Evolutionary conservation across 2,329 filamentous ascomycete species (phyloP).

Genomic region (Cercospora sp.): DNA sequence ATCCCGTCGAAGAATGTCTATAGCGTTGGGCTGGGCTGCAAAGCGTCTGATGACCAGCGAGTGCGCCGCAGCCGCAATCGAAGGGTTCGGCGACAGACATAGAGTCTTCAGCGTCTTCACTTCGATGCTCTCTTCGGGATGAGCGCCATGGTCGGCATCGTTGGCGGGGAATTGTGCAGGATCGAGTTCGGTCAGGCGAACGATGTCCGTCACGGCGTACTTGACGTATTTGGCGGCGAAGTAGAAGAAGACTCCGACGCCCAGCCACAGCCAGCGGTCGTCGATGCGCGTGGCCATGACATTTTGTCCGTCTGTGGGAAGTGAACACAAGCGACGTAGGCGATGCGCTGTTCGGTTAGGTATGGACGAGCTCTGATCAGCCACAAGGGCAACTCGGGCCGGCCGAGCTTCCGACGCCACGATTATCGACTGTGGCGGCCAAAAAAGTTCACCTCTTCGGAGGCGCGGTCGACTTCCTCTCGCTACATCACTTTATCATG

Average conservation of each 20-base stretch:
- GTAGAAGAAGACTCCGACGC: conserved; percentile 58
- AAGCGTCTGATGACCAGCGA: conserved; percentile 33
- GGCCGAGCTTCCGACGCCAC: conserved; percentile 4
- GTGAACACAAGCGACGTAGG: not conserved
- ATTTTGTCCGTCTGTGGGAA: conserved; percentile 1
- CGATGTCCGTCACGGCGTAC: conserved; percentile 59
- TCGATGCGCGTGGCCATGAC: conserved; percentile 21
- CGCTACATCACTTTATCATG: conserved; percentile 56
- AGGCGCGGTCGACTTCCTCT: not conserved
- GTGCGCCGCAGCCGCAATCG: conserved; percentile 45
- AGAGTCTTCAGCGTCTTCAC: conserved; percentile 45
- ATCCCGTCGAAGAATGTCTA: conserved; percentile 25
- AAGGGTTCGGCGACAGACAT: conserved; percentile 44
- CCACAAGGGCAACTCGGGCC: not conserved
- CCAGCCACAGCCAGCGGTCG: conserved; percentile 52
- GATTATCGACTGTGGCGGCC: not conserved
- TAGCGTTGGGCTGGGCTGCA: conserved; percentile 19
- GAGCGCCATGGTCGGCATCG: conserved; percentile 65
- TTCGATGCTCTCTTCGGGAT: conserved; percentile 40
- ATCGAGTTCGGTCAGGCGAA: conserved; percentile 64
- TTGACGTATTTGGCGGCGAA: conserved; percentile 60
- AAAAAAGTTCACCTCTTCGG: conserved; percentile 27
- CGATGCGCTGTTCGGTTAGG: not conserved
- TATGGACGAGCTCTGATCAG: not conserved
- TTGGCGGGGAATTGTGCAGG: conserved; percentile 73